A percentile compares a stretch with the other conserved stretches of the same genome.
Evolutionary conservation across 2,329 filamentous ascomycete genomes (phyloP).

Genomic region (Talaromyces sp.): DNA sequence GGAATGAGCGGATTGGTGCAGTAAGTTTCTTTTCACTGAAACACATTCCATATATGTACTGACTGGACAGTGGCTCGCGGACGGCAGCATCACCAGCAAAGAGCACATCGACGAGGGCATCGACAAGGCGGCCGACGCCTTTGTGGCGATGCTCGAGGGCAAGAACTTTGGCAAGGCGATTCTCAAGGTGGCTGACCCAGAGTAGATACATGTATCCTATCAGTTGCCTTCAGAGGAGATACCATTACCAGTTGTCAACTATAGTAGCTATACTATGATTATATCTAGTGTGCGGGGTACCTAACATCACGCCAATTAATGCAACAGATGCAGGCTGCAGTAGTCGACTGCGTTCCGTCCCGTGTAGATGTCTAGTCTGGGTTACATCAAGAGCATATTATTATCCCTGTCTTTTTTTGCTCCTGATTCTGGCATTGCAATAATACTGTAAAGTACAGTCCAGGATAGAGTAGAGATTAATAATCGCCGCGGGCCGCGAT

Average conservation of each 20-base stretch:
- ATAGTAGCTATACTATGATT: neutral
- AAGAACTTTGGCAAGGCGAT: slow-evolving; percentile 86
- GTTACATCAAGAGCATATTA: too few species aligned
- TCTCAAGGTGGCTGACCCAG: slow-evolving; percentile 47
- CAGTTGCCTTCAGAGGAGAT: neutral
- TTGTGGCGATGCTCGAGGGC: slow-evolving; percentile 70
- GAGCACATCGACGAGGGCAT: slow-evolving; percentile 68
- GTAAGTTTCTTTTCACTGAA: neutral
- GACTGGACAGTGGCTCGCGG: slow-evolving; percentile 57
- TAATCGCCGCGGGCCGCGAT: neutral
- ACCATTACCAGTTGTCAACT: too few species aligned
- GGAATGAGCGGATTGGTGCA: slow-evolving; percentile 6
- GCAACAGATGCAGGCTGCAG: too few species aligned
- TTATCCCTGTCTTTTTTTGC: too few species aligned
- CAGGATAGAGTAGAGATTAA: neutral
- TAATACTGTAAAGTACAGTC: too few species aligned
- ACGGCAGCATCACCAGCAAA: slow-evolving; percentile 71
- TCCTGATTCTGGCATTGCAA: too few species aligned
- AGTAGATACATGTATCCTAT: neutral
- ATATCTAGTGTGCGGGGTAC: too few species aligned
- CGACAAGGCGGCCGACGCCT: slow-evolving; percentile 68
- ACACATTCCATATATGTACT: neutral
- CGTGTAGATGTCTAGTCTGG: too few species aligned
- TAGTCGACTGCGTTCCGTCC: too few species aligned
- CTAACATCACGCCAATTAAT: too few species aligned